phyloP scores from a whole-genome alignment of 495 filamentous ascomycete species.

The Aspergillus nidulans region DNA sequence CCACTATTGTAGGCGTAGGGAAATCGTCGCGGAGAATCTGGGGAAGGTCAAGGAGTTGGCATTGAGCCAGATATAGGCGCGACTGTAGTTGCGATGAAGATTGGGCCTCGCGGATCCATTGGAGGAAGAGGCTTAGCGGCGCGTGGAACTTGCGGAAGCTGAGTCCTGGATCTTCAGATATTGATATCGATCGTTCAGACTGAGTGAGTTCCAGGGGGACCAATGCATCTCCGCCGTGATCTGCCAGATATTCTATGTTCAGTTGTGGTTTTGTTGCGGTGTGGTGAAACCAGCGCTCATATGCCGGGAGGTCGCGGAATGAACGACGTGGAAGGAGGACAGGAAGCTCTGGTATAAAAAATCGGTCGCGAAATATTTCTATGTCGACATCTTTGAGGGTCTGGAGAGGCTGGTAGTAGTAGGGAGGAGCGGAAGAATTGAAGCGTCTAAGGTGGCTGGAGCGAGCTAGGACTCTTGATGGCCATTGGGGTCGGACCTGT shows the following conservation, averaged over 20 bases:
- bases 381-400: slow-evolving; percentile 30
- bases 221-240: slow-evolving; percentile 42
- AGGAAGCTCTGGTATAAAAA: slow-evolving; percentile 45
- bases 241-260: slow-evolving; percentile 46
- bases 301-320: slow-evolving; percentile 46
- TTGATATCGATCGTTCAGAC: not conserved
- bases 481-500: slow-evolving; percentile 12
- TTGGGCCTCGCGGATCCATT: slow-evolving; percentile 42
- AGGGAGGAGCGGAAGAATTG: slow-evolving; percentile 21
- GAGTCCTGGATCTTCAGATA: not conserved
- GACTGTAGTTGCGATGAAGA: slow-evolving; percentile 22
- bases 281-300: slow-evolving; percentile 50
- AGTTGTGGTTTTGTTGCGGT: slow-evolving; percentile 23
- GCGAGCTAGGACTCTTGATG: not conserved
- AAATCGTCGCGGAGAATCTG: slow-evolving; percentile 56
- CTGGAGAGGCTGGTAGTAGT: slow-evolving; percentile 27
- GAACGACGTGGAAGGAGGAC: slow-evolving; percentile 41
- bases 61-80: slow-evolving; percentile 81
- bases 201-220: slow-evolving; percentile 57
- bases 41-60: slow-evolving; percentile 63
- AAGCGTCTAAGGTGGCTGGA: not conserved
- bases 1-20: slow-evolving; percentile 62
- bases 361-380: slow-evolving; percentile 44
- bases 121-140: slow-evolving; percentile 53
- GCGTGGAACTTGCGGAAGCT: slow-evolving; percentile 55